phyloP scores from a whole-genome alignment of 192 early-diverging fungal species.

The Coemansia sp. region DNA sequence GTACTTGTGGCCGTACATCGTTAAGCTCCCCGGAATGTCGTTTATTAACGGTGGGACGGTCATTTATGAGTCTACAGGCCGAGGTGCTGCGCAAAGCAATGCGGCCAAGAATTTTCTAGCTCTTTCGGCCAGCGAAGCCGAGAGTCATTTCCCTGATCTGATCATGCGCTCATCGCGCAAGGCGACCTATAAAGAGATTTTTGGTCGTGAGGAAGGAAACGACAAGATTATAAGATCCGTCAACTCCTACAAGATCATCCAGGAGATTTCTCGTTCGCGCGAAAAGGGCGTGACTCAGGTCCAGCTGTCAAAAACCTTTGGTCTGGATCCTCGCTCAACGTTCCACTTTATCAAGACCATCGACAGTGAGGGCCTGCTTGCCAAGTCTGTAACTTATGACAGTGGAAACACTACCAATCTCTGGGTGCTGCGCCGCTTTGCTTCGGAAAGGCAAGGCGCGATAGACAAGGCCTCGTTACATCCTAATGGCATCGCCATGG shows the following conservation, averaged over 20 bases:
- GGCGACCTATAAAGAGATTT: constrained; percentile 30
- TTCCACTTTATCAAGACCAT: constrained; percentile 49
- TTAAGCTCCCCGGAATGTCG: constrained; percentile 19
- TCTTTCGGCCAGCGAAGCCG: constrained; percentile 10
- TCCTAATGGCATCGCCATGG: background rate
- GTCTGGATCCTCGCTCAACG: constrained; percentile 35
- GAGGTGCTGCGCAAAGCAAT: background rate
- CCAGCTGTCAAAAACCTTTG: constrained; percentile 18
- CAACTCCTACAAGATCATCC: constrained; percentile 17
- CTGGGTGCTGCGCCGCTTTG: constrained; percentile 38
- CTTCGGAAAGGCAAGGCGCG: background rate
- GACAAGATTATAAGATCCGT: constrained; percentile 19
- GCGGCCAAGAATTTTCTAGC: constrained; percentile 7
- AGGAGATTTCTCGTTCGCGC: constrained; percentile 31
- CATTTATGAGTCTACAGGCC: constrained; percentile 15
- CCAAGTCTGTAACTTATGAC: constrained; percentile 27
- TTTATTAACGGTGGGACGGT: constrained; percentile 17
- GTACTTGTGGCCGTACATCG: constrained; percentile 44
- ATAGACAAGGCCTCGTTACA: background rate
- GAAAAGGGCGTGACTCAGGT: constrained; percentile 40
- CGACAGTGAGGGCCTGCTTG: constrained; percentile 33
- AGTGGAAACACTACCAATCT: constrained; percentile 43
- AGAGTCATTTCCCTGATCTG: constrained; percentile 25
- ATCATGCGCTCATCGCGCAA: constrained; percentile 23
- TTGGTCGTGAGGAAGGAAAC: constrained; percentile 41